Conservation (phyloP, 177 flowering plant species). For the Telopea speciosissima region DNA sequence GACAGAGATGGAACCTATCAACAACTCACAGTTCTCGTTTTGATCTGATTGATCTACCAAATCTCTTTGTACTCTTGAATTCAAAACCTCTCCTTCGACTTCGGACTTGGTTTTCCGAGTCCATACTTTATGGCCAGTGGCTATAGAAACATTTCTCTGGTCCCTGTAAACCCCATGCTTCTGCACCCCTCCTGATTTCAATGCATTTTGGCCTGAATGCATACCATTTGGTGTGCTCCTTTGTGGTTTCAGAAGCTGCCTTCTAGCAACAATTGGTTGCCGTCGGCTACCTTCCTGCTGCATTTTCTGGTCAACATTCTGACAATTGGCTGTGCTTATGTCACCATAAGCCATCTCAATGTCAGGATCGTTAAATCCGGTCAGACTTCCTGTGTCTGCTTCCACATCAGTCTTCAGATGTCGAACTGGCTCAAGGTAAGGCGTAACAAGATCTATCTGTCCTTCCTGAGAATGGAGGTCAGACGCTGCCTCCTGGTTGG, state of each 20-base stretch:
- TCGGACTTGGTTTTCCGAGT: slow-evolving; percentile 50
- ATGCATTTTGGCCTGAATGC: slow-evolving; percentile 30
- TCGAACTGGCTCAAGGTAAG: slow-evolving; percentile 20
- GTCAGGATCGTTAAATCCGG: slow-evolving; percentile 11
- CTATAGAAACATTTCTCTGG: slow-evolving; percentile 20
- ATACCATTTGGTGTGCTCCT: slow-evolving; percentile 35
- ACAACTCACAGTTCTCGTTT: slow-evolving; percentile 37
- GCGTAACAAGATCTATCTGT: slow-evolving; percentile 10
- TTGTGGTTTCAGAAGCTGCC: slow-evolving; percentile 37
- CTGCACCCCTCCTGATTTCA: slow-evolving; percentile 31
- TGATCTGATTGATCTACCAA: slow-evolving; percentile 19
- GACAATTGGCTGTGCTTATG: slow-evolving; percentile 18
- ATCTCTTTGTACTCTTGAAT: slow-evolving; percentile 21
- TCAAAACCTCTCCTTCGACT: slow-evolving; percentile 21
- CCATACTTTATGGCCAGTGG: slow-evolving; percentile 55
- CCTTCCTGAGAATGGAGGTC: slow-evolving; percentile 23
- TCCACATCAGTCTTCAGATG: slow-evolving; percentile 20
- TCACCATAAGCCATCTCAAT: slow-evolving; percentile 17
- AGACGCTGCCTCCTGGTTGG: slow-evolving; percentile 18
- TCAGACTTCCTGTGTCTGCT: slow-evolving; percentile 20
- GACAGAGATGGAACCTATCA: slow-evolving; percentile 84
- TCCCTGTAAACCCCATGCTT: slow-evolving; percentile 38
- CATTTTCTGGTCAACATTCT: slow-evolving; percentile 25
- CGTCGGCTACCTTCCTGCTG: slow-evolving; percentile 24
- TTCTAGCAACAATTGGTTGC: slow-evolving; percentile 20